Evolutionary conservation across 257 asterid genomes (phyloP).

Genomic region (Plectranthus barbatus): DNA sequence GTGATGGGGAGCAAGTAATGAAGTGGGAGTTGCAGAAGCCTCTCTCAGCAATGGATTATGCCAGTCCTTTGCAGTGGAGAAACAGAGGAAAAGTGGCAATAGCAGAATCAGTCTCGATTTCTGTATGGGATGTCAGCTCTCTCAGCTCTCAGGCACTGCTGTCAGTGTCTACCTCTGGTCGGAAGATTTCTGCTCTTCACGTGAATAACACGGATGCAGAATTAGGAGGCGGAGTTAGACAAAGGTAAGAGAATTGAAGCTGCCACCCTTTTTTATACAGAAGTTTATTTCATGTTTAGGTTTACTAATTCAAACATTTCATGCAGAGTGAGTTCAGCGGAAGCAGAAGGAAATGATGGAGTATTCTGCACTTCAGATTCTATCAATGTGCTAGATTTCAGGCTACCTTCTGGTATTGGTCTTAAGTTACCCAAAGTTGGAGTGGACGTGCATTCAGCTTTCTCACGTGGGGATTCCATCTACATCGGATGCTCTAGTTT

Average conservation of each 20-base stretch:
- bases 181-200: conserved; percentile 65
- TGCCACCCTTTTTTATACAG: background rate
- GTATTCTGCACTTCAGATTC: conserved; percentile 76
- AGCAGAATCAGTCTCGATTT: conserved; percentile 52
- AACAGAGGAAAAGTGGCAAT: conserved; percentile 69
- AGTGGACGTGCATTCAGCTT: conserved; percentile 48
- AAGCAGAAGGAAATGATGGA: conserved; percentile 79
- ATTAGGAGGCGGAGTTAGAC: conserved; percentile 84
- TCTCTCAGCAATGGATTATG: conserved; percentile 61
- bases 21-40: conserved; percentile 72
- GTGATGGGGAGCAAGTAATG: conserved; percentile 79
- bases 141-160: conserved; percentile 47
- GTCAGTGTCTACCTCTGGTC: conserved; percentile 50
- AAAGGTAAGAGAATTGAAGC: conserved; percentile 41
- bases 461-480: conserved; percentile 66
- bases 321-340: conserved; percentile 66
- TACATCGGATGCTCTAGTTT: conserved; percentile 67
- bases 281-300: too few relatives aligned
- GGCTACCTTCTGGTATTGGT: conserved; percentile 74
- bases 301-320: background rate
- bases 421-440: conserved; percentile 73
- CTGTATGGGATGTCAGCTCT: conserved; percentile 79
- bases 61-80: conserved; percentile 88
- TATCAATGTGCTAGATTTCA: conserved; percentile 70
- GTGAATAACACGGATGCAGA: conserved; percentile 85